A percentile compares a stretch with the other conserved stretches of the same genome.
Conservation (phyloP, 2,329 filamentous ascomycete genomes). For the Nannizzia gypsea region DNA sequence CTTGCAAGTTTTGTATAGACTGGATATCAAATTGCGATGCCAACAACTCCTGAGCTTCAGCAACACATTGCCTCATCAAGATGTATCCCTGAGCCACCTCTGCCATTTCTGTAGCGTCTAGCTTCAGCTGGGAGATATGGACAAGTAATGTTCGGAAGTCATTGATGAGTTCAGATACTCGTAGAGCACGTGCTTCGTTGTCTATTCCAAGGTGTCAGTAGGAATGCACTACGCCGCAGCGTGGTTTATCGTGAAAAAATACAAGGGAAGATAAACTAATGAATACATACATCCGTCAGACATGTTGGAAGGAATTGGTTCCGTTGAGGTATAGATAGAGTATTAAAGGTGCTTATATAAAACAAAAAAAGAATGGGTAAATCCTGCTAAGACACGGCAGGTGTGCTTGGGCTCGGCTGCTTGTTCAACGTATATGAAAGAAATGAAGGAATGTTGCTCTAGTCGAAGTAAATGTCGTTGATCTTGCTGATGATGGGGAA, state of each 20-base stretch:
- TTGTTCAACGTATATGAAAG: not conserved
- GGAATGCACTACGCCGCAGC: not conserved
- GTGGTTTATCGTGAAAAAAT: not conserved
- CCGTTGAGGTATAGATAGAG: slow-evolving; percentile 6
- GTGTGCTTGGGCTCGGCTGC: not conserved
- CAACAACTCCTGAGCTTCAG: slow-evolving; percentile 45
- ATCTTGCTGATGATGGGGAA: not conserved
- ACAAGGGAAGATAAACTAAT: not conserved
- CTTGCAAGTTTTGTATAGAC: slow-evolving; percentile 29
- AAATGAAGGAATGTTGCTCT: not conserved
- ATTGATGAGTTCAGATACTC: slow-evolving; percentile 51
- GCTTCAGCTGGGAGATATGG: slow-evolving; percentile 45
- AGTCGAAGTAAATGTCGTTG: not conserved
- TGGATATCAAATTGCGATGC: slow-evolving; percentile 41
- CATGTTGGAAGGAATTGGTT: slow-evolving; percentile 28
- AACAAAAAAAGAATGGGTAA: slow-evolving; percentile 3
- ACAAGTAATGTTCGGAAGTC: slow-evolving; percentile 52
- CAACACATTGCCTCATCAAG: slow-evolving; percentile 44
- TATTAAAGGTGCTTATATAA: slow-evolving; percentile 1
- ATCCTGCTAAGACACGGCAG: not conserved
- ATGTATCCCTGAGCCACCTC: slow-evolving; percentile 49
- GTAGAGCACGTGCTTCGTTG: slow-evolving; percentile 52
- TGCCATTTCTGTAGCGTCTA: slow-evolving; percentile 42
- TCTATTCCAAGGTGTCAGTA: slow-evolving; percentile 31
- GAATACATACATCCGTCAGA: slow-evolving; percentile 44